Evolutionary conservation across 2,329 filamentous ascomycete genomes (phyloP), one percentile per base, ranked within the genome.

Genomic region (Colletotrichum camelliae): DNA sequence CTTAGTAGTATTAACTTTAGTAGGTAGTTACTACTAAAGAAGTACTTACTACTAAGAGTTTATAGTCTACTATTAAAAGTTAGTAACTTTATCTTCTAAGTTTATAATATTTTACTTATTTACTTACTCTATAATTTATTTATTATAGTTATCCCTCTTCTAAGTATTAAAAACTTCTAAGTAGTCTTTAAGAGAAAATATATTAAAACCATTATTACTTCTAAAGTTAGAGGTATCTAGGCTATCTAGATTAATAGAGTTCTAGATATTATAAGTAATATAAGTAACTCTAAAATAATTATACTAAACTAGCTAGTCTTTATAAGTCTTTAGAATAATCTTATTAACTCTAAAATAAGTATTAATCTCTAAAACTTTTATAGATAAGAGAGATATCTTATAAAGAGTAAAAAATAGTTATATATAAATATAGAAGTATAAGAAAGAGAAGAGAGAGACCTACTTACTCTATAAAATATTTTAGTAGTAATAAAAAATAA

Each of bases 221-320:
- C 2, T 55, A 24, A 55, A 24, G 15, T 12, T 55, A 55, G 4
- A 4, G 2, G 4, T 21, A 10, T 55, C 21, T 13, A 15, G 4
- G 0, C 3, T n/a, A 24, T 24, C 21, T 13, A 6, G 2, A 5
- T 24, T 55, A n/a, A 55, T 10, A 21, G 12, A 24, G 0, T 52
- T 1, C 3, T 52, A 52, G 21, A n/a, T 21, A 15, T 6, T 35
- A 35, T 35, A 35, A 15, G 7, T 52, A n/a, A 52, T 21, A n/a
- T 52, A 52, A 10, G 4, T 52, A 52, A 21, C 21, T 21, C 12
- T 12, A 52, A 21, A 52, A 9, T 52, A 52, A 2, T 10, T 10
- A 21, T 21, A 21, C 12, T 52, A n/a, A n/a, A 52, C 2, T n/a
- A 52, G 5, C 4, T 10, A 13, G 12, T 9, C 2, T n/a, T n/a